Conservation (phyloP, 331 rosid genomes). For the Malus hybrid region DNA sequence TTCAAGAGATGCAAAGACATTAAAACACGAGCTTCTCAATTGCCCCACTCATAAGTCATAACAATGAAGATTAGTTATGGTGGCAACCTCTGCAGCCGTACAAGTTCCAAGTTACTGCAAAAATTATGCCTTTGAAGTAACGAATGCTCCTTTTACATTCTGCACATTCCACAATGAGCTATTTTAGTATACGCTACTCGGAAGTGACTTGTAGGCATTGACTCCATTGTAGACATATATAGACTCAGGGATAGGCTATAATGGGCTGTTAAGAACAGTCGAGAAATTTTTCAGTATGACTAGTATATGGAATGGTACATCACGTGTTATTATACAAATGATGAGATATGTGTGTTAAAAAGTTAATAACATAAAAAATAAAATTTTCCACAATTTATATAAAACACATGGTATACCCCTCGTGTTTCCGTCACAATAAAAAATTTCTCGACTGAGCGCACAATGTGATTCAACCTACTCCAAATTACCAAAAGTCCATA, state of each 20-base stretch:
- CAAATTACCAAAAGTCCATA: not conserved
- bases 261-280: not conserved
- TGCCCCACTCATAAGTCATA: not conserved
- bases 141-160: no score
- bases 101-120: not conserved
- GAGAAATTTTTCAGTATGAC: no score
- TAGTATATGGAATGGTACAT: no score
- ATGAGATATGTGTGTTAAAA: no score
- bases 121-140: not conserved
- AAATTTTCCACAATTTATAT: no score
- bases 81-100: not conserved
- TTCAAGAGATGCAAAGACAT: not conserved
- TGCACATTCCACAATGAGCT: not conserved
- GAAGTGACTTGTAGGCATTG: fast-evolving
- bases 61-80: not conserved
- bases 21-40: not conserved
- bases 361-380: no score
- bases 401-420: no score
- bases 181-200: no score
- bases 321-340: no score
- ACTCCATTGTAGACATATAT: no score
- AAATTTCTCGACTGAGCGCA: no score
- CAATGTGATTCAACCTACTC: not conserved
- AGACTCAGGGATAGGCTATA: not conserved
- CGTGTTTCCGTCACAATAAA: no score